Evolutionary conservation across 2,329 filamentous ascomycete species (phyloP).

Genomic region (Cadophora gregata): DNA sequence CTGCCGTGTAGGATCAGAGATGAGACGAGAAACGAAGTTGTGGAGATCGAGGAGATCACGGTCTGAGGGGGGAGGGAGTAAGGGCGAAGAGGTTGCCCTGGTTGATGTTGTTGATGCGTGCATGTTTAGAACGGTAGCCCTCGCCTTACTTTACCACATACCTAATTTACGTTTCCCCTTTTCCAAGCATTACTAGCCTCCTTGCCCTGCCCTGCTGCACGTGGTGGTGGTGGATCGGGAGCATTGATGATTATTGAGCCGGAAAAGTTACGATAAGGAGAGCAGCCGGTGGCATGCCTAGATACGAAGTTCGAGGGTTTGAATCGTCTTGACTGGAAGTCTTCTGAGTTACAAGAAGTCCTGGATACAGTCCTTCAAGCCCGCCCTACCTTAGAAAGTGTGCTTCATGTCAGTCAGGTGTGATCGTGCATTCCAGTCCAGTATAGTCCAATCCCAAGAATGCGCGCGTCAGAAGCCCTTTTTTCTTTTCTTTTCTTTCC

Average conservation of each 20-base stretch:
- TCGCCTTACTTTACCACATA: background rate
- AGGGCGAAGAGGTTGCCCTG: background rate
- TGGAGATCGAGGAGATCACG: background rate
- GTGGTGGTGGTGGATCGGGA: constrained; percentile 1
- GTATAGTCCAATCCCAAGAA: background rate
- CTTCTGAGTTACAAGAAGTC: too few relatives aligned
- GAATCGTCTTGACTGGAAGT: too few relatives aligned
- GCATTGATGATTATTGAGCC: too few relatives aligned
- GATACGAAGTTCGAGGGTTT: too few relatives aligned
- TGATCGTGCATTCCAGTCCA: too few relatives aligned
- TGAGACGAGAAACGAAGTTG: constrained; percentile 13
- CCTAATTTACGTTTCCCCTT: constrained; percentile 14
- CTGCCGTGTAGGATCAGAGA: constrained; percentile 3
- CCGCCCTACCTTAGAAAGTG: too few relatives aligned
- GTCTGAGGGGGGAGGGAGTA: background rate
- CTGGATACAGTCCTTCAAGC: too few relatives aligned
- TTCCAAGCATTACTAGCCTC: background rate
- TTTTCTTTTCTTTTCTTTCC: too few relatives aligned
- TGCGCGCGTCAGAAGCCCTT: background rate
- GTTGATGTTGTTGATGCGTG: constrained; percentile 8
- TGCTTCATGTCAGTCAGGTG: background rate
- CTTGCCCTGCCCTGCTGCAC: background rate
- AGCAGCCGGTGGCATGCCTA: too few relatives aligned
- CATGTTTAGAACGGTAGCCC: too few relatives aligned
- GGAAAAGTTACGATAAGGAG: background rate